Conservation (phyloP, 2,329 filamentous ascomycete species). For the Plenodomus tracheiphilus region DNA sequence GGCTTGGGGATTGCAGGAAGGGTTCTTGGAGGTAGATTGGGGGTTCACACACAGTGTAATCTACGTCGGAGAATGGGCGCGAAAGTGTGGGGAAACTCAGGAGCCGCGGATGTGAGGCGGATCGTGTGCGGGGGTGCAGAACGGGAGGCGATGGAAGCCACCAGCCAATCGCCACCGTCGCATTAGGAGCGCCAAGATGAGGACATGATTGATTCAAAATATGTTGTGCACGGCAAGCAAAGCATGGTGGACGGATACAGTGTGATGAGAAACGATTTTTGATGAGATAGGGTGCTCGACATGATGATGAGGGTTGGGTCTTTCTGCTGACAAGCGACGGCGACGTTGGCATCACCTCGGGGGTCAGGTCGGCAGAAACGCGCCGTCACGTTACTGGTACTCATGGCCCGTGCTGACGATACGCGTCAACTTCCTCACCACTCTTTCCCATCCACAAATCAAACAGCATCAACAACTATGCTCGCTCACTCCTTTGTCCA, state of each 20-base stretch:
- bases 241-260: too few species aligned
- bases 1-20: constrained; percentile 5
- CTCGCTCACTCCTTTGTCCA: constrained; percentile 34
- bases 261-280: too few species aligned
- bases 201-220: background rate
- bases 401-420: too few species aligned
- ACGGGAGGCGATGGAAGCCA: constrained; percentile 2
- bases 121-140: constrained; percentile 23
- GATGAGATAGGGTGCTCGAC: too few species aligned
- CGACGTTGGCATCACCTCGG: too few species aligned
- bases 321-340: too few species aligned
- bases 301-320: too few species aligned
- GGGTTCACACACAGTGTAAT: constrained; percentile 6
- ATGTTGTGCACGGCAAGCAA: background rate
- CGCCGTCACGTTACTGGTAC: too few species aligned
- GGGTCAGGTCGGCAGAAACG: too few species aligned
- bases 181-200: background rate
- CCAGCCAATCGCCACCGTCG: constrained; percentile 7
- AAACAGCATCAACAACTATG: too few species aligned
- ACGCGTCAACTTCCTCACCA: too few species aligned
- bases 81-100: constrained; percentile 27
- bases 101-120: constrained; percentile 5
- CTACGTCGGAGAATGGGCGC: constrained; percentile 15
- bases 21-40: constrained; percentile 11
- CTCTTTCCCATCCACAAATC: too few species aligned